Evolutionary conservation across 345 rosid genomes (phyloP), one percentile per base, ranked within the genome.

Genomic region (Pugionium dolabratum): DNA sequence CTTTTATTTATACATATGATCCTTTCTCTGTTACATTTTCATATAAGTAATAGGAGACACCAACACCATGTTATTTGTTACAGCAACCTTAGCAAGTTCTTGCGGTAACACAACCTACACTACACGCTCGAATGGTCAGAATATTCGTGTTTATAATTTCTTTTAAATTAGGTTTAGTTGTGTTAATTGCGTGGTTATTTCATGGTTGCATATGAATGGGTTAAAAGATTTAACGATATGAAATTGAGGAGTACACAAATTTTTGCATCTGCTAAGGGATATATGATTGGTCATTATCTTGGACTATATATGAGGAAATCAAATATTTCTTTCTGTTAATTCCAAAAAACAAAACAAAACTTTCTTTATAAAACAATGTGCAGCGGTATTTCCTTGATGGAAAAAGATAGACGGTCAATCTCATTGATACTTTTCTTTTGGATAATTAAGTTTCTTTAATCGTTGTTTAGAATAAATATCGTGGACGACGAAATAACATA

Each of bases 221-320:
- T 47, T 52, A 18, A 42, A 39, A 36, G 36, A 31, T 35, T 8
- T 18, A 48, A 31, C 44, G 39, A 48, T 10, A 54, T 50, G 32
- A 59, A 65, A 46, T 56, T 56, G 41, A 64, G 56, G 54, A 75
- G 69, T 58, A 72, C 76, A 76, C 54, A 79, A 79, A 63, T 77
- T 49, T 56, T 39, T 71, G 60, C 77, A 59, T 76, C 67, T 18
- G 86, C 72, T 77, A 45, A 76, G 81, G 82, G 18, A 18, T 18
- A 18, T 18, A 18, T 18, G 76, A 58, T 60, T 64, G 76, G 71
- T 32, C 70, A 67, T 79, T 55, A 54, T 70, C 80, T 10, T 45
- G 3, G 39, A 36, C 63, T 49, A 3, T 52, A 18, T 0, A 18
- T 18, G 18, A 18, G 18, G 18, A 18, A 18, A 18, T 18, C 18